A percentile compares a stretch with the other conserved stretches of the same genome.
These are phyloP conservation scores for Suillus decipiens DNA, from an alignment of 768 basidiomycete genomes.

Conservation along the genomic window DNA sequence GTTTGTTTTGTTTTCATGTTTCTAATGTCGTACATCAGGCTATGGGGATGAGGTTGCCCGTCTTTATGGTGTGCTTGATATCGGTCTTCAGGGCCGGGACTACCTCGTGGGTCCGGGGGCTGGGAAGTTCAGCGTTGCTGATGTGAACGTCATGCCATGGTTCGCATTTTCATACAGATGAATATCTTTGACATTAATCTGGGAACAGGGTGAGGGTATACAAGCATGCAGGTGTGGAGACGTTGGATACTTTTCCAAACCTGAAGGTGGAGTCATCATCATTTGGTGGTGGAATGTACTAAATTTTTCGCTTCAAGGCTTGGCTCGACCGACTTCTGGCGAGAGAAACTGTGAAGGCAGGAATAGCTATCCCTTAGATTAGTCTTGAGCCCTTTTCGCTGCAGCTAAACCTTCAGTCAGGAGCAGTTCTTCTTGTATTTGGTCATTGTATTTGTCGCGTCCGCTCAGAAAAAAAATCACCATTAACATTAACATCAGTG, in stretches of 20 bases:
- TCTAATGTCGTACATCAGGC: constrained; percentile 43
- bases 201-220: constrained; percentile 55
- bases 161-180: constrained; percentile 23
- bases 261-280: constrained; percentile 46
- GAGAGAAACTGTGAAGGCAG: constrained; percentile 27
- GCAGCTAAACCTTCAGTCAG: not conserved
- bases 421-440: not conserved
- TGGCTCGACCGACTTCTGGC: constrained; percentile 31
- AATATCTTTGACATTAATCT: not conserved
- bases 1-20: constrained; percentile 9
- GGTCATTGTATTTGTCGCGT: not conserved
- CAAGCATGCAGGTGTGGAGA: constrained; percentile 50
- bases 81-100: constrained; percentile 70
- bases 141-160: constrained; percentile 71
- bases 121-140: constrained; percentile 71
- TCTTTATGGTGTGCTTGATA: constrained; percentile 81
- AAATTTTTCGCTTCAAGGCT: constrained; percentile 18
- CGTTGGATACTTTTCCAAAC: constrained; percentile 62
- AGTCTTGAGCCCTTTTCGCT: not conserved
- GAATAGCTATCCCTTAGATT: constrained; percentile 20
- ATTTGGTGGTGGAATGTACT: not conserved
- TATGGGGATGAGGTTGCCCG: constrained; percentile 82
- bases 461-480: not conserved
- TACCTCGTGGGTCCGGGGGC: constrained; percentile 77
- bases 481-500: not conserved